Conservation (phyloP, 75 land plant genomes). For the Gnetum montanum region DNA sequence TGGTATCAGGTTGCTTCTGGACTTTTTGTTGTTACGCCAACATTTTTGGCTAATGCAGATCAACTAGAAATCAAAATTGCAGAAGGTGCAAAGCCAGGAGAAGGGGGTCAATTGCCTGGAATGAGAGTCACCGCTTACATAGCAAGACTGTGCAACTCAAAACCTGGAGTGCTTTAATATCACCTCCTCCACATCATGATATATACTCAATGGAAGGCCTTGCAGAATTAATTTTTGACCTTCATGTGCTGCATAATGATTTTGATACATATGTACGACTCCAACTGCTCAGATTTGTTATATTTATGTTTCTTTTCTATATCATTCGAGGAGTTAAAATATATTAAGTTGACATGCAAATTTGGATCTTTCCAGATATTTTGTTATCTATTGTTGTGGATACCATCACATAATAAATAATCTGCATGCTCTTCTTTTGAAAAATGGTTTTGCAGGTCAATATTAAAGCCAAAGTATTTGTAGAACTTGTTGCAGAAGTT, state of each 20-base stretch:
- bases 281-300: background rate
- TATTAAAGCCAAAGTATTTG: constrained; percentile 92
- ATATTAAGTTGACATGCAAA: too few relatives aligned
- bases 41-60: constrained; percentile 90
- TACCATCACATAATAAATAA: too few relatives aligned
- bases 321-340: background rate
- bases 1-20: constrained; percentile 88
- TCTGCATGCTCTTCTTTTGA: too few relatives aligned
- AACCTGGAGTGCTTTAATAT: constrained; percentile 95
- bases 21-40: constrained; percentile 96
- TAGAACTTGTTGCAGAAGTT: constrained; percentile 96
- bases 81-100: constrained; percentile 99
- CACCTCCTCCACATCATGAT: constrained; percentile 99
- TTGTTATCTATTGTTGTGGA: too few relatives aligned
- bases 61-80: constrained; percentile 98
- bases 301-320: background rate
- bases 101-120: constrained; percentile 98
- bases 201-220: constrained; percentile 99
- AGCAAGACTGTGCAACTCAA: constrained; percentile 85
- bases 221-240: constrained; percentile 94
- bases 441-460: constrained; percentile 51
- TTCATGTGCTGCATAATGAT: constrained; percentile 70
- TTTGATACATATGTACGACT: background rate
- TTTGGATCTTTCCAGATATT: too few relatives aligned
- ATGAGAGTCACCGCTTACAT: constrained; percentile 98